Percentiles rank a stretch among this genome's conserved stretches.
These are phyloP conservation scores for Ascochyta pisi DNA, from an alignment of 2,329 filamentous ascomycete genomes.

Conservation along the genomic window DNA sequence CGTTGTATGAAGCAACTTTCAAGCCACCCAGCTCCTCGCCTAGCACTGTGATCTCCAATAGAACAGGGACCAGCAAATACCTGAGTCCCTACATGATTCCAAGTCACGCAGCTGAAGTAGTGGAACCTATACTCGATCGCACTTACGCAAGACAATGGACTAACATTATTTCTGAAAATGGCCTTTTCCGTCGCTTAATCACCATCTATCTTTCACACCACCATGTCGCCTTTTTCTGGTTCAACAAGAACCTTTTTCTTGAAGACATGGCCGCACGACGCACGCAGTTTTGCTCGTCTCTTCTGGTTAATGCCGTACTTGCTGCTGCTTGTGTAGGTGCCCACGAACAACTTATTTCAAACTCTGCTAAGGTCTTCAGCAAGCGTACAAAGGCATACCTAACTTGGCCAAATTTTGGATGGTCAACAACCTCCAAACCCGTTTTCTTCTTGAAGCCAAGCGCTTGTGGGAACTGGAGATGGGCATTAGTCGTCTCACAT, in stretches of 20 bases:
- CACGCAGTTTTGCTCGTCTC: constrained; percentile 23
- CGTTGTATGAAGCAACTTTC: constrained; percentile 16
- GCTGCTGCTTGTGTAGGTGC: constrained; percentile 29
- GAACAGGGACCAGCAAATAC: background rate
- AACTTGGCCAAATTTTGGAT: constrained; percentile 20
- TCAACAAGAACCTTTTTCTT: constrained; percentile 29
- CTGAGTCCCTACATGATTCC: constrained; percentile 23
- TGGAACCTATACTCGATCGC: constrained; percentile 22
- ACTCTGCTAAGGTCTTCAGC: constrained; percentile 8
- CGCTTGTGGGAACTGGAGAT: constrained; percentile 29
- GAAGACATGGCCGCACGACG: constrained; percentile 24
- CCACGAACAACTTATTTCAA: background rate
- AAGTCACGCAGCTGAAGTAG: constrained; percentile 24
- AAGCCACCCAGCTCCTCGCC: constrained; percentile 6
- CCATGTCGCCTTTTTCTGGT: constrained; percentile 18
- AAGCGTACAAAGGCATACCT: constrained; percentile 15
- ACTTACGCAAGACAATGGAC: constrained; percentile 26
- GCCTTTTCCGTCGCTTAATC: constrained; percentile 23
- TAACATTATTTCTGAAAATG: constrained; percentile 23
- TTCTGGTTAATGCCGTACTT: constrained; percentile 31
- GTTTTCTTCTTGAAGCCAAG: constrained; percentile 31
- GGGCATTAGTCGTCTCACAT: constrained; percentile 18
- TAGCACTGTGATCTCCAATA: background rate
- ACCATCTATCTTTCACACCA: constrained; percentile 21
- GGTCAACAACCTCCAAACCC: constrained; percentile 22